phyloP scores from a whole-genome alignment of 306 rosid genomes.

The Inga leiocalycina region DNA sequence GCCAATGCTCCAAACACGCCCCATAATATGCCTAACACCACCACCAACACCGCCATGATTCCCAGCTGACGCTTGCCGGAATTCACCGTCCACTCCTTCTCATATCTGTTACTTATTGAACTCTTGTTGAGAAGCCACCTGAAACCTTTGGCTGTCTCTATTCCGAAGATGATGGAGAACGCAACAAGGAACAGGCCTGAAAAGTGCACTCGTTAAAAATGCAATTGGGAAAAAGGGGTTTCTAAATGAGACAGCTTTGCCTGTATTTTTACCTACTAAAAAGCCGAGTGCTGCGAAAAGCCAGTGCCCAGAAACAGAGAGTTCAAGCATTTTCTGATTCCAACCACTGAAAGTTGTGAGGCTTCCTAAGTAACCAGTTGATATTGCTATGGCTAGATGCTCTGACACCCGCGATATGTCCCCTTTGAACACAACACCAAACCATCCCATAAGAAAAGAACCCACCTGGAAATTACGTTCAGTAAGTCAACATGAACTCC shows the following conservation, averaged over 20 bases:
- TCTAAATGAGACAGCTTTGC: neutral
- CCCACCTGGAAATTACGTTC: conserved; percentile 46
- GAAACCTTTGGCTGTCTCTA: conserved; percentile 67
- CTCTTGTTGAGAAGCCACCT: conserved; percentile 42
- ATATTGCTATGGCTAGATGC: conserved; percentile 62
- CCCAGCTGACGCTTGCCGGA: conserved; percentile 45
- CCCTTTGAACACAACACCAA: conserved; percentile 65
- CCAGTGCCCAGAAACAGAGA: conserved; percentile 63
- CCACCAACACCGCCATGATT: conserved; percentile 35
- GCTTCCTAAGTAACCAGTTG: conserved; percentile 75
- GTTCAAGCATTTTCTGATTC: conserved; percentile 78
- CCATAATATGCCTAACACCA: conserved; percentile 48
- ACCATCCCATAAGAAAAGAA: conserved; percentile 83
- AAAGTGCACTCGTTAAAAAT: neutral
- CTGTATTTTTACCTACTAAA: conserved; percentile 51
- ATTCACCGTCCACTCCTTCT: conserved; percentile 45
- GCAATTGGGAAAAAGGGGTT: neutral
- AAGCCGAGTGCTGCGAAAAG: conserved; percentile 53
- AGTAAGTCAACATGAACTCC: neutral
- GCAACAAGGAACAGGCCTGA: conserved; percentile 66
- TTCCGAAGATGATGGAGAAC: conserved; percentile 52
- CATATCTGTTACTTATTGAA: conserved; percentile 14
- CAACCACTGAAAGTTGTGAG: conserved; percentile 78
- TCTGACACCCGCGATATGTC: conserved; percentile 60
- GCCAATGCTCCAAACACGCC: conserved; percentile 37